A percentile compares a stretch with the other conserved stretches of the same genome.
Conservation (phyloP, 352 stramenopile species). For the Thalassiosira pacifica region DNA sequence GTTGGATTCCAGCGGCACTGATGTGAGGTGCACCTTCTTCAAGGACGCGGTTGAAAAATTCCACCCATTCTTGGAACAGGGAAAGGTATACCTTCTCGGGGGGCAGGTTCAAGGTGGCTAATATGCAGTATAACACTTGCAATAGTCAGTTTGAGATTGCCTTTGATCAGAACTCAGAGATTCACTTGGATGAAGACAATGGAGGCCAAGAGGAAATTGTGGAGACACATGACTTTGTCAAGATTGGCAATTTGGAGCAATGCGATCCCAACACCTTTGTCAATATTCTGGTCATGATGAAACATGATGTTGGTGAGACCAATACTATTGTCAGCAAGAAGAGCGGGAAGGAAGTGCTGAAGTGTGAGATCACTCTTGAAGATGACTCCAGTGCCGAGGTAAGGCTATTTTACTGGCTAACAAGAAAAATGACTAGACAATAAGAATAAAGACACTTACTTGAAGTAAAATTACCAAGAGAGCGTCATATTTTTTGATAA, state of each 20-base stretch:
- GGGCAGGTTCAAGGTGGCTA: constrained; percentile 96
- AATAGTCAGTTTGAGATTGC: constrained; percentile 98
- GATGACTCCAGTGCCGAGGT: constrained; percentile 97
- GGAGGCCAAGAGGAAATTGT: constrained; percentile 89
- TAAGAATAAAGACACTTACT: too few species aligned
- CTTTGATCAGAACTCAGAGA: constrained; percentile 96
- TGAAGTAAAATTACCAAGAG: too few species aligned
- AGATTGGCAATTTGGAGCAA: constrained; percentile 92
- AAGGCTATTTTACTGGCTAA: too few species aligned
- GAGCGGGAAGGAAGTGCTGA: constrained; percentile 91
- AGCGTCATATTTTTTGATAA: too few species aligned
- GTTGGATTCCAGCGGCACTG: constrained; percentile 93
- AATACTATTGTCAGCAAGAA: constrained; percentile 94
- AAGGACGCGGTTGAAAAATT: constrained; percentile 98
- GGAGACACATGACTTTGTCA: constrained; percentile 93
- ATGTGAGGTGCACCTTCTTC: constrained; percentile 99
- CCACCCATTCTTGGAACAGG: constrained; percentile 91
- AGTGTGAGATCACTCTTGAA: constrained; percentile 96
- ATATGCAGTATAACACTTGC: constrained; percentile 96
- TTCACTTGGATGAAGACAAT: constrained; percentile 90
- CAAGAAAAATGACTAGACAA: too few species aligned
- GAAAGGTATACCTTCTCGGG: constrained; percentile 95
- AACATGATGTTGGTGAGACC: constrained; percentile 91
- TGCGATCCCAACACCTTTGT: constrained; percentile 90
- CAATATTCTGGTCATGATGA: constrained; percentile 97